Evolutionary conservation across 306 rosid species (phyloP), one percentile per base, ranked within the genome.

Genomic region (Quercus dentata): DNA sequence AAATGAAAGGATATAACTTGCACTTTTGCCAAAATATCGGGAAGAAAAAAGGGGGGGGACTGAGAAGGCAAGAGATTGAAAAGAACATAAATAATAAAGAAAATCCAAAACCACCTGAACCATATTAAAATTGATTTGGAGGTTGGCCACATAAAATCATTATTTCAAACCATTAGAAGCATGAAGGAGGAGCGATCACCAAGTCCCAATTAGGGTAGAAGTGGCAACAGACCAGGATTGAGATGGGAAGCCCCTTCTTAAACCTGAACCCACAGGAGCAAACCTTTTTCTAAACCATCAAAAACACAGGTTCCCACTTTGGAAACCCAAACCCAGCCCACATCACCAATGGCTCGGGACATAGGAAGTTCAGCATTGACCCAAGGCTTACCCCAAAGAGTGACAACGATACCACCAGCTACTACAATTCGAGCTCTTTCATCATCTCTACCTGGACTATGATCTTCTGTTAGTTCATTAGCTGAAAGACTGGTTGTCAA

Each of bases 401-500:
- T 3, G 15, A 71, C 41, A 35, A 35, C 1, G 5, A 8, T 49
- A 25, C 75, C 75, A 51, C 75, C 75, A 27, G 75, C 28, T 71
- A 41, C 75, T 28, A 55, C 64, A 6, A 73, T 54, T 73, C 76
- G 15, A 71, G 75, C 61, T 49, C 38, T 51, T 49, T 46, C 75
- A 49, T 71, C 75, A 71, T 49, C 59, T 71, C 75, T 71, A 18
- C 52, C 75, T 21, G 31, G 74, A 44, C 46, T 55, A 33, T 33
- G 6, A 33, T 33, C 7, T 33, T 33, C 41, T 5, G 8, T 35
- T 35, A 35, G 41, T 35, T 35, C 41, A 35, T 1, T 35, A 35
- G 41, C 41, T 35, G 41, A 35, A 35, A 35, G 41, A 35, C 2
- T 31, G 33, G 33, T 8, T 35, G 41, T 35, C 41, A 35, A 35